Base-by-base conservation (phyloP, 1,139 yeast genomes). In the Pichia terricola region DNA sequence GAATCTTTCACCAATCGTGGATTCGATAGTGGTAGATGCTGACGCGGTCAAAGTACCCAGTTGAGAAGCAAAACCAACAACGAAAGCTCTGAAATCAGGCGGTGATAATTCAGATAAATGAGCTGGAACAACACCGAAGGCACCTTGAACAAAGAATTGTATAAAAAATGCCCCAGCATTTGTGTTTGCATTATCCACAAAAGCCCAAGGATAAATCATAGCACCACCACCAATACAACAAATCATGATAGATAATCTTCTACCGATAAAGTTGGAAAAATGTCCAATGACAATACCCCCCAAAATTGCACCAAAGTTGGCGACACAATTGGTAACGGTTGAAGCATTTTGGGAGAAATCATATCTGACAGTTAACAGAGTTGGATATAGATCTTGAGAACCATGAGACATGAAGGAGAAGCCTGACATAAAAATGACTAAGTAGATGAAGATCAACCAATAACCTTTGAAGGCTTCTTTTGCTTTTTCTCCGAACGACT, bases 81-180 rank as follows among this genome's bases (percentile, higher is more conserved):
- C 79, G 53, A 83, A 79, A 3, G 89, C 70, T 60, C 84, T 73
- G 65, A 79, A 81, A 53, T 81, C 79, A 27, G 89, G 91, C 39
- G 81, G 81, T n/a, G 91, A 75, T 51, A 85, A 70, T 64, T 84
- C 94, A 2, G 85, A 71, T 42, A 84, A 68, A 61, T 83, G 87
- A 51, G 82, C 75, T 44, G 95, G 95, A 52, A 82, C 73, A 39
- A 83, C 84, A 54, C 94, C 94, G 88, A 94, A 86, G 22, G 87
- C 83, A 52, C 95, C 95, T 64, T 84, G 94, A 41, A 85, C 91
- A 53, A 79, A 79, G 57, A 80, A 77, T 63, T 86, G 95, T 55
- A 85, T 65, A 67, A 81, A 83, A 64, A 84, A 85, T 2, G 72
- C 91, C 47, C 85, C 82, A 5, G 91, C 94, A 57, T 83, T 80